Conservation (phyloP, 2,329 filamentous ascomycete species). For the Trichoderma oligosporum region DNA sequence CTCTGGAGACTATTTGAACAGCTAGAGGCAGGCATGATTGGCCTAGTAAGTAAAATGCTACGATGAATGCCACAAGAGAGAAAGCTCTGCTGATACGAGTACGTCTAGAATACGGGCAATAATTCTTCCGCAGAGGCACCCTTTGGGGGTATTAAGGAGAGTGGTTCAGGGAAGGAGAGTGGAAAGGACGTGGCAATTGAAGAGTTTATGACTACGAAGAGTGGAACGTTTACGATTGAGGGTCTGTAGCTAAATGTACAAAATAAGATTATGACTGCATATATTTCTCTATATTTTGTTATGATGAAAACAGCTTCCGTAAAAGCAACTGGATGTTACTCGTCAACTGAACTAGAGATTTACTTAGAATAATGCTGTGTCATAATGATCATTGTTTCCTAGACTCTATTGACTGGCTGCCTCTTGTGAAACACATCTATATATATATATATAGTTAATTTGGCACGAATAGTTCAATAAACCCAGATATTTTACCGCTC, state of each 20-base stretch:
- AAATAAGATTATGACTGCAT: neutral
- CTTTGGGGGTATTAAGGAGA: conserved; percentile 48
- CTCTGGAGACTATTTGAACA: conserved; percentile 43
- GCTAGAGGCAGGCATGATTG: conserved; percentile 45
- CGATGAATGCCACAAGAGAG: neutral
- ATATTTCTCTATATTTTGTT: neutral
- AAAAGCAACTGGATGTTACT: too few relatives aligned
- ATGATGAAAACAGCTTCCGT: too few relatives aligned
- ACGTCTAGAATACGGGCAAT: conserved; percentile 38
- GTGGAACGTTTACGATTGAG: conserved; percentile 41
- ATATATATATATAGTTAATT: neutral
- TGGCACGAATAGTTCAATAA: neutral
- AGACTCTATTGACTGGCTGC: too few relatives aligned
- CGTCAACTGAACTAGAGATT: too few relatives aligned
- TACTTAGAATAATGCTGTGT: too few relatives aligned
- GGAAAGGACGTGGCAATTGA: conserved; percentile 47
- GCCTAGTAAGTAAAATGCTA: conserved; percentile 30
- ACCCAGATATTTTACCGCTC: neutral
- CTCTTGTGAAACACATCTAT: too few relatives aligned
- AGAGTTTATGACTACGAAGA: conserved; percentile 46
- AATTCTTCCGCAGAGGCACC: conserved; percentile 42
- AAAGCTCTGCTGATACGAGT: neutral
- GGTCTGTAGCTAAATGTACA: conserved; percentile 11
- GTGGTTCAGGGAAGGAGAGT: conserved; percentile 45
- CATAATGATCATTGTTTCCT: too few relatives aligned